A percentile compares a stretch with the other conserved stretches of the same genome.
phyloP scores from a whole-genome alignment of 768 basidiomycete species.

The Psilocybe azurescens region DNA sequence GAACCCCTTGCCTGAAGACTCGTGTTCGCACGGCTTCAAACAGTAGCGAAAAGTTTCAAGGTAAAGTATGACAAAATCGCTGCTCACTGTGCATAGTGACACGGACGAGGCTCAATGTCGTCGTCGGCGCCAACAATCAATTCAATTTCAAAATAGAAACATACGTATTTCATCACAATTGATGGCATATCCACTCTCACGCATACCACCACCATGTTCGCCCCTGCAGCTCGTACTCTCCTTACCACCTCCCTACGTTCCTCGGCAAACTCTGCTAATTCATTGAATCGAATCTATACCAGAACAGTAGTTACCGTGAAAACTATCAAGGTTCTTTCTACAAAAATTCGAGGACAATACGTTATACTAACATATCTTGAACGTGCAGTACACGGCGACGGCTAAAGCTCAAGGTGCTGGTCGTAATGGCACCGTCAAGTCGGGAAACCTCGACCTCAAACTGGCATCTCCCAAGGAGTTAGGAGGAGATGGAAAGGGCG shows the following conservation, averaged over 20 bases:
- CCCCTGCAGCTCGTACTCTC: slow-evolving; percentile 1
- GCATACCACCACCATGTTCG: slow-evolving; percentile 12
- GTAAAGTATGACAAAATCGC: no score
- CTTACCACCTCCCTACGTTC: slow-evolving; percentile 9
- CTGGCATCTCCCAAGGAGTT: slow-evolving; percentile 61
- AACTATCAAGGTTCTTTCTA: slow-evolving; percentile 22
- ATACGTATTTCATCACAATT: no score
- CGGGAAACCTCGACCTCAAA: slow-evolving; percentile 50
- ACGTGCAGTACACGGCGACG: slow-evolving; percentile 65
- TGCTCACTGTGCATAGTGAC: no score
- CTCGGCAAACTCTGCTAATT: neutral
- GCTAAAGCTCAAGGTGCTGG: slow-evolving; percentile 70
- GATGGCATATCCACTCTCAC: neutral
- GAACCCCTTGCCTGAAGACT: no score
- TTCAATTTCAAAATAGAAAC: neutral
- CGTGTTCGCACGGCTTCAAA: no score
- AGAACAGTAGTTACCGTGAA: slow-evolving; percentile 31
- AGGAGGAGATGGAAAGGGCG: slow-evolving; percentile 64
- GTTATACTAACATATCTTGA: slow-evolving; percentile 7
- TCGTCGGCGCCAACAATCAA: neutral
- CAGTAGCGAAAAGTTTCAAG: no score
- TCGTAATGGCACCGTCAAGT: slow-evolving; percentile 62
- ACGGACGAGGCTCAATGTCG: neutral
- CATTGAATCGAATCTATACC: neutral
- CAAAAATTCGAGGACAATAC: neutral